Evolutionary conservation across 1,284 basidiomycete genomes (phyloP), one percentile per base, ranked within the genome.

Genomic region (Leccinum griseonigrum): DNA sequence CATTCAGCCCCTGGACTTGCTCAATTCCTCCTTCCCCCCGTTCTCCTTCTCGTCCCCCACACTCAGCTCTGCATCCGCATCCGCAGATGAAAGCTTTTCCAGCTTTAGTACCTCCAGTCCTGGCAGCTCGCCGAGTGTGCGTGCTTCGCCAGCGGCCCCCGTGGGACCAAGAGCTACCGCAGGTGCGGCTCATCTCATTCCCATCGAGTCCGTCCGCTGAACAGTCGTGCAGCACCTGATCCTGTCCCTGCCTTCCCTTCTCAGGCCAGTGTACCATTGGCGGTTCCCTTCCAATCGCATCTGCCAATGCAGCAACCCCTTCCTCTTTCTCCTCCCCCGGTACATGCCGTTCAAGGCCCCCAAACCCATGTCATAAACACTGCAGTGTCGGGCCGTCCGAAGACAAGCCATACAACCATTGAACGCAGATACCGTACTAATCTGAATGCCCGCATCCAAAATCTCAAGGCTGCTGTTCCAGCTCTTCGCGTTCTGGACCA

Each of bases 401-500:
- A 92, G 75, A 92, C 91, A 0, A 92, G 91, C 62, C 94, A 96
- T 74, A 96, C 94, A 10, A 94, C 92, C 28, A 95, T 96, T 66
- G 94, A 96, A 75, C 85, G 94, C 14, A 83, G 94, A 34, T 93
- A 95, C 70, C 85, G 94, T 46, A 95, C 94, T 16, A 95, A 95
- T 74, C 83, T 96, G 62, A 96, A 96, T 71, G 91, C 92, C 11
- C 87, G 93, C 55, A 95, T 96, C 52, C 87, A 90, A 61, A 88
- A 89, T 60, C 80, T 96, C 50, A 87, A 91, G 60, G 85, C 87
- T 69, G 88, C 92, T 10, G 92, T 95, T 1, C 92, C 92, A 1
- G 93, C 92, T 0, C 81, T 95, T 38, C 86, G 90, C 3, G 85
- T 91, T 14, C 79, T 93, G 26, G 84, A 86, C 62, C 83, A 84